Percentiles rank a stretch among this genome's conserved stretches.
These are phyloP conservation scores for Coccinonectria pachysandricola DNA, from an alignment of 2,329 filamentous ascomycete species.

Conservation along the genomic window DNA sequence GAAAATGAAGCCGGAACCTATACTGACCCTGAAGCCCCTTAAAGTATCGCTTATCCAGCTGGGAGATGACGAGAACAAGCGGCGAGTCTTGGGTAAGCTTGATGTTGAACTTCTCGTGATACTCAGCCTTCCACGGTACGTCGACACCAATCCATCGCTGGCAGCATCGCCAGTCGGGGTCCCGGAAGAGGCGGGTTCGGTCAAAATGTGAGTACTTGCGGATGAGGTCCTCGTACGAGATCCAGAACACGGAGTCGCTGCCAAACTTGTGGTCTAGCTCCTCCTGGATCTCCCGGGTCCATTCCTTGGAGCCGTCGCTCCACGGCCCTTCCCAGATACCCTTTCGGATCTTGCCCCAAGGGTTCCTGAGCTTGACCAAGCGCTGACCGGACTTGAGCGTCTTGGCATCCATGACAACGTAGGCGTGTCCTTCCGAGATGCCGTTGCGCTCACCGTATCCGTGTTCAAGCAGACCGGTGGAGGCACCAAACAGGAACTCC, in stretches of 20 bases:
- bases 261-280: slow-evolving; percentile 51
- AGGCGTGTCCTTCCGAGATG: slow-evolving; percentile 48
- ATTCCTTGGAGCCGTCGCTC: slow-evolving; percentile 51
- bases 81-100: slow-evolving; percentile 45
- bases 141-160: slow-evolving; percentile 52
- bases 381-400: slow-evolving; percentile 41
- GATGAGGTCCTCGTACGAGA: slow-evolving; percentile 51
- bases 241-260: slow-evolving; percentile 55
- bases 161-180: slow-evolving; percentile 45
- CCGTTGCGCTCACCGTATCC: slow-evolving; percentile 51
- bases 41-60: slow-evolving; percentile 54
- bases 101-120: slow-evolving; percentile 52
- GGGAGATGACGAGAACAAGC: slow-evolving; percentile 48
- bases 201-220: slow-evolving; percentile 53
- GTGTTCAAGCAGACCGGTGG: slow-evolving; percentile 50
- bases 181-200: slow-evolving; percentile 50
- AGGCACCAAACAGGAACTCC: slow-evolving; percentile 68
- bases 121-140: slow-evolving; percentile 52
- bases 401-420: slow-evolving; percentile 49
- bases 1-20: slow-evolving; percentile 37
- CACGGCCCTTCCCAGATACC: slow-evolving; percentile 50
- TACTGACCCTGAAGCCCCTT: slow-evolving; percentile 52
- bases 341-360: slow-evolving; percentile 49
- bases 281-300: slow-evolving; percentile 46
- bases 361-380: slow-evolving; percentile 48